Percentiles rank a stretch among this genome's conserved stretches.
phyloP scores from a whole-genome alignment of 371 early-diverging fungal genomes.

The Lichtheimia hyalospora region DNA sequence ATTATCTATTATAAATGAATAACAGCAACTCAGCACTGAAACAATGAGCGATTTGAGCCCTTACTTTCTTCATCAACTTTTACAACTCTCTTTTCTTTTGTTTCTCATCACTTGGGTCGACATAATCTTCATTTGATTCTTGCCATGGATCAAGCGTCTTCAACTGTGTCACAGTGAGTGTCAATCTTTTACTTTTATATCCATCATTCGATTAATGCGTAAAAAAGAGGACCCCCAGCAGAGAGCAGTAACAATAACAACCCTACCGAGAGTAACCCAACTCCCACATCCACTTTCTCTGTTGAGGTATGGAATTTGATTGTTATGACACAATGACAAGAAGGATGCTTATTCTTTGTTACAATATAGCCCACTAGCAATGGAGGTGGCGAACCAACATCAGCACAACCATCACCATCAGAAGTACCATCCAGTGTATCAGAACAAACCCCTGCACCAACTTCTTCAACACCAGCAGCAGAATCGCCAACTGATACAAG shows the following conservation, averaged over 20 bases:
- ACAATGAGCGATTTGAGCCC: not conserved
- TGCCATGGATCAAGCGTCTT: not conserved
- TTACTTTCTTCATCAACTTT: not conserved
- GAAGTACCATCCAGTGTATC: not conserved
- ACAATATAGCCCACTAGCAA: too few species aligned
- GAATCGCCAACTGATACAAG: not conserved
- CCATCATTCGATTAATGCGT: not conserved
- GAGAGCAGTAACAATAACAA: not conserved
- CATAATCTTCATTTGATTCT: not conserved
- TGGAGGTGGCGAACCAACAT: too few species aligned
- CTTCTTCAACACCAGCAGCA: not conserved
- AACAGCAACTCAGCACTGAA: conserved; percentile 1
- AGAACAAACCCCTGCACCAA: not conserved
- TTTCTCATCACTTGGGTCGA: not conserved
- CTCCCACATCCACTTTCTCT: not conserved
- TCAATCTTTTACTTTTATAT: not conserved
- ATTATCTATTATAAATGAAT: not conserved
- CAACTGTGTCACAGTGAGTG: not conserved
- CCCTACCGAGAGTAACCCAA: not conserved
- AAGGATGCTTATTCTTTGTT: too few species aligned
- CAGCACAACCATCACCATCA: too few species aligned
- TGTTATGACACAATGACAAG: not conserved
- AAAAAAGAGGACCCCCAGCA: not conserved
- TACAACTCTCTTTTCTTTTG: not conserved
- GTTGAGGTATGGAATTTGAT: not conserved